Conservation (phyloP, 1,139 yeast species). For the Lodderomyces margitis region DNA sequence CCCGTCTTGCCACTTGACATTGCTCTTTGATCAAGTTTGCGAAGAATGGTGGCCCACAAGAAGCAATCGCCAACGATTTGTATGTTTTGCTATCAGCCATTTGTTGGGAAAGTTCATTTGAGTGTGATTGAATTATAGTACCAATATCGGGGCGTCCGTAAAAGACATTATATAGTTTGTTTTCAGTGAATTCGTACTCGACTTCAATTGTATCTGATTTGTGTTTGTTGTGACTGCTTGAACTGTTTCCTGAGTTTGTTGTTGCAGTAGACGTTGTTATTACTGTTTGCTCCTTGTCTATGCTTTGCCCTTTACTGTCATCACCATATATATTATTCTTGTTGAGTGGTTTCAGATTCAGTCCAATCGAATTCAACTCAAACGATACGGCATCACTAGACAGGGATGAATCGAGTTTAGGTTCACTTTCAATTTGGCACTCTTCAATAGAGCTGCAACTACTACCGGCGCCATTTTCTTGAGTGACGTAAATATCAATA, state of each 20-base stretch:
- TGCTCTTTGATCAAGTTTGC: conserved; percentile 24
- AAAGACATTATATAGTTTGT: conserved; percentile 8
- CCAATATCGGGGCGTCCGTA: conserved; percentile 15
- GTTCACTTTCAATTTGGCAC: neutral
- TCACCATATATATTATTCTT: neutral
- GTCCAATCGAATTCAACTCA: conserved; percentile 1
- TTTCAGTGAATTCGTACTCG: neutral
- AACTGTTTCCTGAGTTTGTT: neutral
- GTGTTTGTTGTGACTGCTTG: neutral
- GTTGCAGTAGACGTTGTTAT: neutral
- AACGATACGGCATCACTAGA: neutral
- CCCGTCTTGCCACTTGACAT: conserved; percentile 29
- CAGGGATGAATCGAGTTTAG: neutral
- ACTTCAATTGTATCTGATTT: neutral
- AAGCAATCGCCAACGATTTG: conserved; percentile 32
- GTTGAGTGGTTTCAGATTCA: conserved; percentile 2
- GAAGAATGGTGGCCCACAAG: conserved; percentile 38
- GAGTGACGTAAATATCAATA: conserved; percentile 24
- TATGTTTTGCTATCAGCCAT: conserved; percentile 9
- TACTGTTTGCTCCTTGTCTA: neutral
- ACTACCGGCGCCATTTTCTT: conserved; percentile 8
- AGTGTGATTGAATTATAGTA: conserved; percentile 9
- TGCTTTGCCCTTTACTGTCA: neutral
- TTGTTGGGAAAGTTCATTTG: conserved; percentile 1
- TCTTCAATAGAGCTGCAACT: conserved; percentile 2